Evolutionary conservation across 164 flowering plant genomes (phyloP), one percentile per base, ranked within the genome.

Genomic region (Annona squamosa): DNA sequence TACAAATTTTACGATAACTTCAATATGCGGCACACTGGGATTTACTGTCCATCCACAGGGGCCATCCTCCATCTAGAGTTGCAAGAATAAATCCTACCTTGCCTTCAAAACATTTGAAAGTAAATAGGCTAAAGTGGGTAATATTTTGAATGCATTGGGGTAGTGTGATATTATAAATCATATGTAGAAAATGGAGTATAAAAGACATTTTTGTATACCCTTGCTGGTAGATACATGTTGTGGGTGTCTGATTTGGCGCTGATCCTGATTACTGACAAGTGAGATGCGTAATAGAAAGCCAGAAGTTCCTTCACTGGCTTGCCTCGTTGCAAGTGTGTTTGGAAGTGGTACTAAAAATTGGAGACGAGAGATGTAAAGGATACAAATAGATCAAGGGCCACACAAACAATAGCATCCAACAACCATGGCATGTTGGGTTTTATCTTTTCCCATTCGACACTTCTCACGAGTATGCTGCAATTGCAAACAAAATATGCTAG

Each of bases 351-450:
- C 13, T 6, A 12, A n/a, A 70, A 42, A 10, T 52, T 17, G 43
- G 7, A 46, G n/a, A 4, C 2, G 2, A 2, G 42, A 41, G 26
- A 19, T 17, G 45, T 16, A 76, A 77, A 86, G 95, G 95, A 90
- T 92, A 92, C 97, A 79, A 90, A 89, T 72, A 88, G 70, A 79
- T 92, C 97, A 2, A 92, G 89, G 48, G 70, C 76, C 74, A 93
- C 97, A 75, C 98, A 93, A 18, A 84, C 93, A 13, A 75, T 75
- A 5, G 98, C 98, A 83, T 93, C 98, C 70, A 93, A 81, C 84
- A 93, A 71, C 98, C 98, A 93, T 16, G 98, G 95, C 87, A 93
- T 70, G 77, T 91, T 93, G 0, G 98, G 86, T 77, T 86, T 87
- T 46, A 86, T 84, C 43, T 71, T 87, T 1, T 76, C 77, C 95